These are phyloP conservation scores for Ogataea siamensis DNA, from an alignment of 805 yeast species.

Conservation along the genomic window DNA sequence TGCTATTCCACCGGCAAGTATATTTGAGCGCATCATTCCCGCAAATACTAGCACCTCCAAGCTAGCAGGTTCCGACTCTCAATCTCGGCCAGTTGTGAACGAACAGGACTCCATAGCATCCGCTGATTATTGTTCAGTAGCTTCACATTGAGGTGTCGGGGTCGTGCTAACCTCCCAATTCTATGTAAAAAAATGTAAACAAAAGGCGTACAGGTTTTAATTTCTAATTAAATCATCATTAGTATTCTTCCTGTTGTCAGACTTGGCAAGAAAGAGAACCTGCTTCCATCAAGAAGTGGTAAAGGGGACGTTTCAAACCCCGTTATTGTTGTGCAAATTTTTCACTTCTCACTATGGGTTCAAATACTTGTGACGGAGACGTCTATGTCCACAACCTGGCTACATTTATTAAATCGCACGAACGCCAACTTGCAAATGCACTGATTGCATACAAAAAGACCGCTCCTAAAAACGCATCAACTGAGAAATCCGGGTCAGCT, in stretches of 20 bases:
- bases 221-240: slow-evolving; percentile 6
- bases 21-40: slow-evolving; percentile 50
- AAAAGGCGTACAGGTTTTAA: slow-evolving; percentile 14
- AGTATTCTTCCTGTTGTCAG: slow-evolving; percentile 1
- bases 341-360: slow-evolving; percentile 18
- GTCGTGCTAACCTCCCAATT: slow-evolving; percentile 13
- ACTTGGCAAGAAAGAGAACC: slow-evolving; percentile 3
- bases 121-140: slow-evolving; percentile 19
- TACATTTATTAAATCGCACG: slow-evolving; percentile 52
- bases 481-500: slow-evolving; percentile 8
- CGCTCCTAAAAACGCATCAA: slow-evolving; percentile 16
- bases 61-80: slow-evolving; percentile 8
- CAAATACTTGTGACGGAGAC: slow-evolving; percentile 51
- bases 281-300: slow-evolving; percentile 12
- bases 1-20: slow-evolving; percentile 74
- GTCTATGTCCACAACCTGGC: slow-evolving; percentile 54
- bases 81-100: slow-evolving; percentile 9
- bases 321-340: slow-evolving; percentile 1
- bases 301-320: slow-evolving; percentile 5
- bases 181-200: slow-evolving; percentile 15
- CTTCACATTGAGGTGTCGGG: slow-evolving; percentile 14
- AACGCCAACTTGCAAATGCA: slow-evolving; percentile 58
- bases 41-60: slow-evolving; percentile 17
- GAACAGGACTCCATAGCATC: slow-evolving; percentile 22
- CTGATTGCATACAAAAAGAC: slow-evolving; percentile 50